Evolutionary conservation across 2,329 filamentous ascomycete species (phyloP).

Genomic region (Rhytidhysteron rufulum): DNA sequence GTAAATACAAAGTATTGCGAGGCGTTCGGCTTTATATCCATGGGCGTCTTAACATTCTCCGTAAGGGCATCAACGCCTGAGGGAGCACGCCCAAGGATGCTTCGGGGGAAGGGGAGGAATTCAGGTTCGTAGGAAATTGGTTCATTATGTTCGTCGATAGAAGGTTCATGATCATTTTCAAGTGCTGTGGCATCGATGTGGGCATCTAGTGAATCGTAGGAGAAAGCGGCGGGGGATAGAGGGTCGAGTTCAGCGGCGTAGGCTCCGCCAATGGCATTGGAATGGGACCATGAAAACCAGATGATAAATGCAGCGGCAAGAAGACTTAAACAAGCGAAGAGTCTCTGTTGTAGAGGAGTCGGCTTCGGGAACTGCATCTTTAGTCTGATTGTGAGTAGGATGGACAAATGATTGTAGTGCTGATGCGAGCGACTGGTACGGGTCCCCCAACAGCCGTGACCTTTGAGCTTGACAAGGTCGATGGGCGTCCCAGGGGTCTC

Average conservation of each 20-base stretch:
- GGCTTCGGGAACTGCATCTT: slow-evolving; percentile 48
- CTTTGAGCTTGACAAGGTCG: no score
- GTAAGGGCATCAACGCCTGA: slow-evolving; percentile 47
- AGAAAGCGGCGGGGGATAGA: slow-evolving; percentile 44
- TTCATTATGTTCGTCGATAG: background rate
- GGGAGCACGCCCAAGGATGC: slow-evolving; percentile 59
- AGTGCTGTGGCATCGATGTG: background rate
- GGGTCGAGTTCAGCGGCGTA: slow-evolving; percentile 55
- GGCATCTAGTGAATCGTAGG: slow-evolving; percentile 43
- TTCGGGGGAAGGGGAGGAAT: slow-evolving; percentile 59
- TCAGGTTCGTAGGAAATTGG: slow-evolving; percentile 33
- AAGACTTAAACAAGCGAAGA: slow-evolving; percentile 63
- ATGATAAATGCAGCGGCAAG: slow-evolving; percentile 57
- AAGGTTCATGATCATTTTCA: background rate
- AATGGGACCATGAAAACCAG: slow-evolving; percentile 58
- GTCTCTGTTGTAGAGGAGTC: slow-evolving; percentile 65
- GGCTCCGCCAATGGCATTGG: slow-evolving; percentile 44
- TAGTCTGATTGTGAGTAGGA: slow-evolving; percentile 22
- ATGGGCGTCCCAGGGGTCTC: no score
- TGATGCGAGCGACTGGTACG: background rate
- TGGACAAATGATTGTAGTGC: background rate
- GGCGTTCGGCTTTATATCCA: slow-evolving; percentile 60
- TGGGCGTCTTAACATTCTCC: slow-evolving; percentile 62
- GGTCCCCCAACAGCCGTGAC: no score
- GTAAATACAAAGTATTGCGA: slow-evolving; percentile 64